Base-by-base conservation (phyloP, 768 basidiomycete genomes). In the Fomitopsis serialis region DNA sequence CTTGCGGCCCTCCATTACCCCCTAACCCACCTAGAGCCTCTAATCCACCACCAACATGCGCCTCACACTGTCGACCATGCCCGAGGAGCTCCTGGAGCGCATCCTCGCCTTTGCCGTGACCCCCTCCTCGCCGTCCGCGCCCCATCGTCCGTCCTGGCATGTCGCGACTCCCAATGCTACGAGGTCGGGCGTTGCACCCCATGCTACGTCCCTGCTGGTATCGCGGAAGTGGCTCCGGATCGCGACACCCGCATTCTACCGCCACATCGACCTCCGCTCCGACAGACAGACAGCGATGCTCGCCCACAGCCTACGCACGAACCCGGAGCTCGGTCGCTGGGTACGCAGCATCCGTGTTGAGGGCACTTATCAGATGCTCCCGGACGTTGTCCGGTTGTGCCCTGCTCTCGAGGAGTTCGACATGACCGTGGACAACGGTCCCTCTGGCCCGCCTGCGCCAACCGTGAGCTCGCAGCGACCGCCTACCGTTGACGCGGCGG, bases 191-290 rank as follows among this genome's bases (percentile, higher is more conserved):
- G 29, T 52, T 2, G 15, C 50, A 56, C 32, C 48, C 50, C 66
- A 66, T 13, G 61, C 68, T 15, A 70, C 78, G 4, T 72, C 76
- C 0, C 74, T 86, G 15, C 75, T 79, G 48, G 78, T 81, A 44
- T 83, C 68, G 47, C 75, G 66, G 36, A 61, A 68, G 22, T 81
- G 84, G 68, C 65, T 74, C 42, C 75, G 85, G 54, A 83, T 87
- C 54, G 74, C 72, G 1, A 74, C 75, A 0, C 83, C 84, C 1
- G 71, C 84, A 12, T 73, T 81, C 56, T 85, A 85, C 70, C 71
- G 77, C 61, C 72, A 74, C 42, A 55, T 86, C 42, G 70, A 72
- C 58, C 61, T 87, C 43, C 68, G 63, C 35, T 70, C 77, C 0
- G 55, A 72, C 0, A 34, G 48, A 10, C 77, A 82, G 22, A 67